Conservation (phyloP, 1,139 yeast species). For the Dujonia santamariae region DNA sequence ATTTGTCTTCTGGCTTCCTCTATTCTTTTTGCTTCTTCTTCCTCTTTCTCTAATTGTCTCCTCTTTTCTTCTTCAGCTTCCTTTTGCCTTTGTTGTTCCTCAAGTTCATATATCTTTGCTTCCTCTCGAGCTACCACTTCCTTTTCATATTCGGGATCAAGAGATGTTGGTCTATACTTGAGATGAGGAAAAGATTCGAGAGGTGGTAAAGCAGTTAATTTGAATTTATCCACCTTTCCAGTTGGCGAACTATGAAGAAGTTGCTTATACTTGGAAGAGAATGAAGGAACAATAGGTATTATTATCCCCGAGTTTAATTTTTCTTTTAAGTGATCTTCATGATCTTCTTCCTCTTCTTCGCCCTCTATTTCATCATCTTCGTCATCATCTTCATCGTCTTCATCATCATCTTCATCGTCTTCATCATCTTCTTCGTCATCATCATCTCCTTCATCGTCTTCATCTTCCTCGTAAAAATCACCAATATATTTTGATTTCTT, state of each 20-base stretch:
- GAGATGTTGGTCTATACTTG: background rate
- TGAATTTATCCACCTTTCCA: conserved; percentile 2
- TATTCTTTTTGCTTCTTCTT: conserved; percentile 1
- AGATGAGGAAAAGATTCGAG: conserved; percentile 5
- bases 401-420: conserved; percentile 3
- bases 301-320: too few relatives aligned
- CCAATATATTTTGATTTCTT: conserved; percentile 1
- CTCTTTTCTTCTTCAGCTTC: conserved; percentile 8
- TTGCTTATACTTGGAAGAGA: conserved; percentile 6
- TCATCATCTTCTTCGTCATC: conserved; percentile 2
- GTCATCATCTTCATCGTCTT: conserved; percentile 11
- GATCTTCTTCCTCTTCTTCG: conserved; percentile 7
- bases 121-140: conserved; percentile 9
- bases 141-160: conserved; percentile 3
- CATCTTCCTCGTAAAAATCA: conserved; percentile 5
- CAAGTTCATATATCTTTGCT: conserved; percentile 7
- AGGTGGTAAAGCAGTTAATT: conserved; percentile 4
- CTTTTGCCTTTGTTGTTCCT: conserved; percentile 3
- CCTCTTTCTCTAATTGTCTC: background rate
- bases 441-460: conserved; percentile 2
- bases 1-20: too few relatives aligned
- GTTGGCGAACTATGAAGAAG: conserved; percentile 5
- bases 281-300: background rate
- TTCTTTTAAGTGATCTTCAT: conserved; percentile 7
- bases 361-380: conserved; percentile 10